Evolutionary conservation across 331 rosid species (phyloP), one percentile per base, ranked within the genome.

Genomic region (Dryas integrifolia): DNA sequence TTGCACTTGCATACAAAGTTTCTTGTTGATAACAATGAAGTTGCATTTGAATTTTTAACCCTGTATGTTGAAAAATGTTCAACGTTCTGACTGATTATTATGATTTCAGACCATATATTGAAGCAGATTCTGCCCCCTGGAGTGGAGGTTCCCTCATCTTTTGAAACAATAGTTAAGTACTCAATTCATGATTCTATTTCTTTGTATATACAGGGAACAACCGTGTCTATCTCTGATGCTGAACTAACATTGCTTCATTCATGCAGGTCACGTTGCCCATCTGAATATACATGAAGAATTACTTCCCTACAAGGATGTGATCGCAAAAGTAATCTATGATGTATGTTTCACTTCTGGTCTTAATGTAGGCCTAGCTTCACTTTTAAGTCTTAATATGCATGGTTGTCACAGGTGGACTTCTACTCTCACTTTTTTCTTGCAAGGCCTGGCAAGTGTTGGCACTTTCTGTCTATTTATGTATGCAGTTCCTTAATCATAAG

Each of bases 221-320:
- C 11, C 5, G 5, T 44, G 55, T 61, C 56, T 43, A 66, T 65
- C 24, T 47, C 57, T 80, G 79, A 78, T 67, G 74, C 41, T 76
- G 77, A 63, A 72, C 85, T 70, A 55, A 76, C 83, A 79, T 67
- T n/a, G 48, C 62, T 55, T 60, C 73, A 45, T 82, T 70, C 66
- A 14, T 86, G 80, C 98, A 94, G 98, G 98, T 88, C 96, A 91
- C 62, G 69, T 94, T 77, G 98, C 98, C 72, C 98, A 91, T 85
- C 80, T 94, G 71, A 94, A 94, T 85, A 82, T 94, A 76, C 97
- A 91, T 0, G 97, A 91, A 51, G 96, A 91, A 70, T 82, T 94
- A 72, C 92, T 91, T 72, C 86, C 91, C 40, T 82, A 81, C 86
- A 94, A 94, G 83, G 89, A 91, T 78, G 92, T 89, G 71, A 91